These are phyloP conservation scores for Periconia digitata DNA, from an alignment of 2,329 filamentous ascomycete species.

Conservation along the genomic window DNA sequence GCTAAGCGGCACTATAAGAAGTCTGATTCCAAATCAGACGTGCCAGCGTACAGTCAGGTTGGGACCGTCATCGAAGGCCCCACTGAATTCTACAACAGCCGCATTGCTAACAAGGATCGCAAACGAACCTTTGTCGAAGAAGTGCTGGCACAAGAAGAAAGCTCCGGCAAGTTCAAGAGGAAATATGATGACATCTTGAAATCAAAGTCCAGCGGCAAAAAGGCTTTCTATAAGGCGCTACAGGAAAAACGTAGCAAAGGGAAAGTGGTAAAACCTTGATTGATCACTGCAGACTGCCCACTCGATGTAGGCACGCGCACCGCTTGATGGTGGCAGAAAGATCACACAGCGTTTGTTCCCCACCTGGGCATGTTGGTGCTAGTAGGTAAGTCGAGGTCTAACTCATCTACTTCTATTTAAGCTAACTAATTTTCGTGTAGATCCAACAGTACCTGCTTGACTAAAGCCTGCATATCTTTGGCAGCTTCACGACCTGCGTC, in stretches of 20 bases:
- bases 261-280: slow-evolving; percentile 39
- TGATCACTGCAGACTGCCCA: background rate
- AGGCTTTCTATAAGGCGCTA: slow-evolving; percentile 82
- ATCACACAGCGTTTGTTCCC: too few relatives aligned
- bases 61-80: slow-evolving; percentile 87
- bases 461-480: slow-evolving; percentile 61
- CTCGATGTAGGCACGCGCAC: background rate
- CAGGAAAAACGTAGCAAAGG: slow-evolving; percentile 58
- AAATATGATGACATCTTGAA: slow-evolving; percentile 87
- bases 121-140: slow-evolving; percentile 88
- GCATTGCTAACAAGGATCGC: slow-evolving; percentile 82
- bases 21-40: slow-evolving; percentile 66
- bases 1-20: slow-evolving; percentile 92
- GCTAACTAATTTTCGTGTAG: slow-evolving; percentile 28
- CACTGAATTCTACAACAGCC: slow-evolving; percentile 80
- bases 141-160: slow-evolving; percentile 68
- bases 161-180: slow-evolving; percentile 73
- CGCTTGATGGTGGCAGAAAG: too few relatives aligned
- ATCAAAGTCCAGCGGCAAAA: slow-evolving; percentile 84
- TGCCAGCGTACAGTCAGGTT: slow-evolving; percentile 84
- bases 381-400: background rate
- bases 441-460: slow-evolving; percentile 49
- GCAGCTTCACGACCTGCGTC: slow-evolving; percentile 63
- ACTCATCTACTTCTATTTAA: background rate
- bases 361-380: too few relatives aligned